Evolutionary conservation across 2,329 filamentous ascomycete genomes (phyloP), one percentile per base, ranked within the genome.

Genomic region (Dothistroma pini): DNA sequence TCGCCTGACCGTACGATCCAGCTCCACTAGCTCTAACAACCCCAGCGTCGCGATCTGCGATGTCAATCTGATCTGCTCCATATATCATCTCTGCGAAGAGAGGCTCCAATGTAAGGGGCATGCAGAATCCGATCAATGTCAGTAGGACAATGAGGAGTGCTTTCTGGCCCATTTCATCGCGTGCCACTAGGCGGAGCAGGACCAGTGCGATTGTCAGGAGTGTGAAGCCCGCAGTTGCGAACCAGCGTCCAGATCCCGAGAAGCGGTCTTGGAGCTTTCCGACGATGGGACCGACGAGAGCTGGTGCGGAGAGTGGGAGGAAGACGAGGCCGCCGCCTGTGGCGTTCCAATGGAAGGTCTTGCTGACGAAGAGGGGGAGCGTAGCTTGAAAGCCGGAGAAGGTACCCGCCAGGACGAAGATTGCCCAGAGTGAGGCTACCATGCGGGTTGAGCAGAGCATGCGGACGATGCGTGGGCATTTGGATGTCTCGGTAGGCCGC

Each of bases 1-100:
- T 87, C 0, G 83, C 83, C 67, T 86, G 81, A 8, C 84, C 85
- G 38, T 69, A 69, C 11, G 63, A 64, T 12, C 67, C 62, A 19
- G 29, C 29, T 7, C 29, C 29, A 8, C 69, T 69, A 22, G 61
- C 65, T 65, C 62, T 62, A 9, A 71, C 14, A 14, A 66, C 14
- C 2, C 58, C 64, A 59, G 22, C 54, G 11, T 59, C 50, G 5
- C 22, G 25, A 21, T 66, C 63, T 9, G 53, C 38, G 16, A 41
- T 48, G 47, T 66, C 62, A 12, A 66, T 34, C 48, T 56, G 52
- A 38, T 58, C 57, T 16, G 64, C 68, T 4, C 62, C 55, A 16
- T 63, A 55, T 9, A 66, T 63, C 48, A 69, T 65, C 31, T 69
- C 66, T 7, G 62, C 66, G 11, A 68, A 61, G 14, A 69, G 22